Evolutionary conservation across 306 rosid genomes (phyloP), one percentile per base, ranked within the genome.

Genomic region (Astragalus membranaceus): DNA sequence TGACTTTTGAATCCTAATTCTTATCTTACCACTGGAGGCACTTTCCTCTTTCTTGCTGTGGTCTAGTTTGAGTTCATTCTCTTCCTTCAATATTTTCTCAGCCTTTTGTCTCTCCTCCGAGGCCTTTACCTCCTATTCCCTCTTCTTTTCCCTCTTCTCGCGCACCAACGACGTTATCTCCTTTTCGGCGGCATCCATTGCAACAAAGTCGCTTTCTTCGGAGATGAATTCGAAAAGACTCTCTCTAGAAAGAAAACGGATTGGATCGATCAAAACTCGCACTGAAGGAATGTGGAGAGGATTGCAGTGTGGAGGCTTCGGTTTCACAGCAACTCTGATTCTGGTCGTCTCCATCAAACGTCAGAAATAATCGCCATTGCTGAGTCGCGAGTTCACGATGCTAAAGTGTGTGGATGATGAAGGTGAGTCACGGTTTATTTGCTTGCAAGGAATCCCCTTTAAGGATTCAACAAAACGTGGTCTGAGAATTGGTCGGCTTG

Each of bases 401-500:
- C 41, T 8, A 36, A 1, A 4, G 41, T 36, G 41, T 7, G 41
- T 36, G 1, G 35, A 5, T 60, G 73, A 37, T 47, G 75, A 20
- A 37, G 37, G 35, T 17, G 47, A 23, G 20, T 26, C 32, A 14
- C 48, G 57, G n/a, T 44, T 49, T 55, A 90, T 97, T 90, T 90
- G 97, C 83, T 85, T 93, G 91, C 97, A 90, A 76, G 88, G 85
- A 74, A 87, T 60, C 72, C 83, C 90, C 61, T 79, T 88, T 74
- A 93, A 78, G 70, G 90, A 83, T 58, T 93, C 98, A 78, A 93
- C 93, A 59, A 86, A 84, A 51, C 93, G 89, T 26, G 98, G 97
- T 86, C 97, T 84, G 54, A 73, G 84, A 59, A 93, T 87, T 20
- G 91, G 96, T 12, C 96, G 88, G 70, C 62, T 86, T 60, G 98